Conservation (phyloP, 1,139 yeast species). For the Sugiyamaella neomexicana region DNA sequence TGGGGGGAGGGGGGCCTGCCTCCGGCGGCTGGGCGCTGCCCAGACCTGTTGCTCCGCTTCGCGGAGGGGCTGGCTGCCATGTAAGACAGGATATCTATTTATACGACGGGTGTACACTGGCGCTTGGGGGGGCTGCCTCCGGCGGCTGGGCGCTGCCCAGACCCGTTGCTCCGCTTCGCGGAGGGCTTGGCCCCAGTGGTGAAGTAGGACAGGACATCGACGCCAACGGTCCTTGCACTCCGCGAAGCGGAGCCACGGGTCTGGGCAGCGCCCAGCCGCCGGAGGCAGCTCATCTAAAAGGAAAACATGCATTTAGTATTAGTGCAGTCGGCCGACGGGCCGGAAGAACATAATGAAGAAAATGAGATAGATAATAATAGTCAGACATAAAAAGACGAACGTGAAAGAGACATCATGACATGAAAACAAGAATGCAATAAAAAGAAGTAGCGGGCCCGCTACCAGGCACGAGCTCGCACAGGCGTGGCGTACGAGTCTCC, state of each 20-base stretch:
- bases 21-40: slow-evolving; percentile 1
- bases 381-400: background rate
- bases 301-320: slow-evolving; percentile 5
- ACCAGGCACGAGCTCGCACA: slow-evolving; percentile 13
- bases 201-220: no score
- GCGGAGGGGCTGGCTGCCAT: no score
- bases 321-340: background rate
- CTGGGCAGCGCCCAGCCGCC: slow-evolving; percentile 4
- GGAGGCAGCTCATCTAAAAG: background rate
- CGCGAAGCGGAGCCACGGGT: background rate
- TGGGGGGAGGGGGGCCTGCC: background rate
- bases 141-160: no score
- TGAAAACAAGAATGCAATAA: slow-evolving; percentile 3
- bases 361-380: slow-evolving; percentile 1
- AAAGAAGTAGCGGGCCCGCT: background rate
- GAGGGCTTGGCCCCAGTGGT: no score
- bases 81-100: no score
- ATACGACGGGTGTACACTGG: no score
- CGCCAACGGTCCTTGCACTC: no score
- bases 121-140: no score
- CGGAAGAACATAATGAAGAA: background rate
- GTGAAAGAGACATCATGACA: slow-evolving; percentile 10
- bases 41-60: background rate
- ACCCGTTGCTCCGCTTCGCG: no score
- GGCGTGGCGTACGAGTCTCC: slow-evolving; percentile 11